Conservation (phyloP, 805 yeast genomes). For the Grigorovia transvaalensis region DNA sequence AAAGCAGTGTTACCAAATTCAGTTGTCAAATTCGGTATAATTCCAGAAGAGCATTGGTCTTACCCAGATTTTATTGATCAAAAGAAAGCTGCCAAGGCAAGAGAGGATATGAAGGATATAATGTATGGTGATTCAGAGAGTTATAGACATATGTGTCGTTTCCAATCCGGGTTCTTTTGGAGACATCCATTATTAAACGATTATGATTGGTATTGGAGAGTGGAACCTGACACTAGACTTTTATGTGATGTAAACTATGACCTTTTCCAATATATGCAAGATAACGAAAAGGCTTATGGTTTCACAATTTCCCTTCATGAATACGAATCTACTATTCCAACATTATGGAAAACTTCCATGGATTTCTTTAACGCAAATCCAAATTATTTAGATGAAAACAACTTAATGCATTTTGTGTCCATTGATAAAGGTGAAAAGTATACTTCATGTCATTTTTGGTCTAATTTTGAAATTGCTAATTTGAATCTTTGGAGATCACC, state of each 20-base stretch:
- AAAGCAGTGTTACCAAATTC: conserved; percentile 47
- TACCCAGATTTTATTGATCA: conserved; percentile 74
- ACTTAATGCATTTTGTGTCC: conserved; percentile 60
- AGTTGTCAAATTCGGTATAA: conserved; percentile 55
- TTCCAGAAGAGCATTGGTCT: conserved; percentile 78
- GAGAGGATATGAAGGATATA: conserved; percentile 43
- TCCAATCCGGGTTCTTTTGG: conserved; percentile 76
- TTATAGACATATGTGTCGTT: conserved; percentile 87
- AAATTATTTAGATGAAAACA: conserved; percentile 46
- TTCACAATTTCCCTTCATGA: conserved; percentile 68
- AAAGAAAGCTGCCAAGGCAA: conserved; percentile 52
- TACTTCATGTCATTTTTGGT: conserved; percentile 84
- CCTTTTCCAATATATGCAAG: conserved; percentile 70
- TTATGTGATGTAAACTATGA: conserved; percentile 74
- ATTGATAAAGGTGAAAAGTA: conserved; percentile 60
- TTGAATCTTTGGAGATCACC: conserved; percentile 65
- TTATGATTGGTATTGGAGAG: conserved; percentile 88
- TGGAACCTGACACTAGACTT: conserved; percentile 71
- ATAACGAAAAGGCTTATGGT: conserved; percentile 61
- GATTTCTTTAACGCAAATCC: conserved; percentile 53
- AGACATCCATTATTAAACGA: conserved; percentile 53
- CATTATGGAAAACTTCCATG: conserved; percentile 67
- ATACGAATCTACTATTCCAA: conserved; percentile 56
- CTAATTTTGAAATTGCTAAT: conserved; percentile 72
- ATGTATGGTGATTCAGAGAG: conserved; percentile 68